Conservation (phyloP, 129 eudicot species). For the Flaveria bidentis region DNA sequence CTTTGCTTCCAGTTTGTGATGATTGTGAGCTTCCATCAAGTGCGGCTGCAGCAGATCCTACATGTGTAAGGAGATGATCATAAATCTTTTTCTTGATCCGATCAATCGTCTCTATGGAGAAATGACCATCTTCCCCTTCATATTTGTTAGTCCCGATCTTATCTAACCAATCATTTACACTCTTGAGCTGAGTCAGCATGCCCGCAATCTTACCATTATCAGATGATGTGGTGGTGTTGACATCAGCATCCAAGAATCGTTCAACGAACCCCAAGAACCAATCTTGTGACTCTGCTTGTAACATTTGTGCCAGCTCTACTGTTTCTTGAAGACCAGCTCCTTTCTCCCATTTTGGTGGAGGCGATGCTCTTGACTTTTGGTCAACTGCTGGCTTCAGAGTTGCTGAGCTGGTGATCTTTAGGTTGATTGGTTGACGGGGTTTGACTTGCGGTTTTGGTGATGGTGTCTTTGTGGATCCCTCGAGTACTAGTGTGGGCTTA, state of each 20-base stretch:
- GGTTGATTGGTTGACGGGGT: slow-evolving; percentile 46
- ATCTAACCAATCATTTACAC: slow-evolving; percentile 84
- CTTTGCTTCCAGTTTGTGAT: slow-evolving; percentile 21
- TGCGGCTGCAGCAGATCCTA: slow-evolving; percentile 93
- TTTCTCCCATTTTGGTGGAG: slow-evolving; percentile 61
- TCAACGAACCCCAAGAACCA: slow-evolving; percentile 85
- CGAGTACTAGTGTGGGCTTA: slow-evolving; percentile 52
- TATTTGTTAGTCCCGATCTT: slow-evolving; percentile 48
- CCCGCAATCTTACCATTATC: slow-evolving; percentile 77
- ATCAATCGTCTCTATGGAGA: slow-evolving; percentile 50
- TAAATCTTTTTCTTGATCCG: slow-evolving; percentile 79
- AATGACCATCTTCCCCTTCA: slow-evolving; percentile 36
- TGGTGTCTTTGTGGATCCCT: slow-evolving; percentile 44
- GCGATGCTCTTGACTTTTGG: slow-evolving; percentile 43
- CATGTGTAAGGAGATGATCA: slow-evolving; percentile 80
- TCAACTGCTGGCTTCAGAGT: slow-evolving; percentile 27
- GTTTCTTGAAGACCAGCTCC: slow-evolving; percentile 64
- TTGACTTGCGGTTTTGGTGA: slow-evolving; percentile 49
- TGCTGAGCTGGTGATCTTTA: slow-evolving; percentile 41
- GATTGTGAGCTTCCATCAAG: slow-evolving; percentile 59
- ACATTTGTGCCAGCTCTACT: slow-evolving; percentile 52
- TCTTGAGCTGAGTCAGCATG: slow-evolving; percentile 81
- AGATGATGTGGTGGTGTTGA: slow-evolving; percentile 47
- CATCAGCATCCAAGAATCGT: slow-evolving; percentile 76
- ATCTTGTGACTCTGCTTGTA: slow-evolving; percentile 59